phyloP scores from a whole-genome alignment of 495 filamentous ascomycete genomes.

The Darksidea phi region DNA sequence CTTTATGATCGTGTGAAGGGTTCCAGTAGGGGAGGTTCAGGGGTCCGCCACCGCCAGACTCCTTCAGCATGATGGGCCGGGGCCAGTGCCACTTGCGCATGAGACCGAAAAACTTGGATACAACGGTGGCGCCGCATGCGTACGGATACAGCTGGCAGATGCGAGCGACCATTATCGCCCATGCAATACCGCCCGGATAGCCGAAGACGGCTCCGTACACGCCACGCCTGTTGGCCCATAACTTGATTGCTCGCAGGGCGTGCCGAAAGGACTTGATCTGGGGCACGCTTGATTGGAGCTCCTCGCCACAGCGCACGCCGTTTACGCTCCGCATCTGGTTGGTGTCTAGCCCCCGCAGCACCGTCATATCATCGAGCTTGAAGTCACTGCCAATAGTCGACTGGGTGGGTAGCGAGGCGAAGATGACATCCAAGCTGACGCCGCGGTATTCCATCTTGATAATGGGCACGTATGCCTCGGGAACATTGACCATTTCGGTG shows the following conservation, averaged over 20 bases:
- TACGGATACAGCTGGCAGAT: conserved; percentile 97
- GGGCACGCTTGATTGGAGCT: conserved; percentile 84
- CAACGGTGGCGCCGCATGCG: conserved; percentile 78
- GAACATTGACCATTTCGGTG: conserved; percentile 79
- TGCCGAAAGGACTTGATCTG: conserved; percentile 83
- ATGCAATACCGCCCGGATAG: conserved; percentile 94
- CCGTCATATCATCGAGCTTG: conserved; percentile 73
- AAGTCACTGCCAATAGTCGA: conserved; percentile 70
- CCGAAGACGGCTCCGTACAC: conserved; percentile 95
- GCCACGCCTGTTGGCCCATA: conserved; percentile 91
- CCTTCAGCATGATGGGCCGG: conserved; percentile 81
- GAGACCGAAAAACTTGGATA: conserved; percentile 90
- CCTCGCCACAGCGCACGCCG: conserved; percentile 87
- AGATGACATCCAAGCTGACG: conserved; percentile 94
- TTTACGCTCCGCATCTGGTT: conserved; percentile 84
- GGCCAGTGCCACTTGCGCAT: conserved; percentile 94
- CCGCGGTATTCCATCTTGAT: conserved; percentile 90
- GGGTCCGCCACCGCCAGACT: conserved; percentile 72
- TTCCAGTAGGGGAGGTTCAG: conserved; percentile 90
- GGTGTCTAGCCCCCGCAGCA: conserved; percentile 83
- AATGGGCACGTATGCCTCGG: conserved; percentile 88
- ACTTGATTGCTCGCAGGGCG: conserved; percentile 85
- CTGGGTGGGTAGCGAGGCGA: conserved; percentile 66
- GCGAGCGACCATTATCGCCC: conserved; percentile 93
- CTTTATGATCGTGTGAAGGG: conserved; percentile 79